phyloP scores from a whole-genome alignment of 257 asterid species.

The Lycium barbarum region DNA sequence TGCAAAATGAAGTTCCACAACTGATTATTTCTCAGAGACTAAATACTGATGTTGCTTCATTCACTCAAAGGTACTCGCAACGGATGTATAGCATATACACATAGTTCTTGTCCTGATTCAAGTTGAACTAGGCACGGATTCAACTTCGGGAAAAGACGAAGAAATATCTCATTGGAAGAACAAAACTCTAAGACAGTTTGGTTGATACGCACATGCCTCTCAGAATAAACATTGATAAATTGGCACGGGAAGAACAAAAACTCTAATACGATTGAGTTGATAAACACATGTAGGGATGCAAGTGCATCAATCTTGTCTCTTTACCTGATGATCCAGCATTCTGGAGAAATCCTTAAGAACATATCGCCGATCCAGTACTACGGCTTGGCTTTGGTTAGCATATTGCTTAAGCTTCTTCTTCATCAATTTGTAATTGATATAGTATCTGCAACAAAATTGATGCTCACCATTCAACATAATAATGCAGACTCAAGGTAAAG shows the following conservation, averaged over 20 bases:
- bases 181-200: no score
- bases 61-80: not conserved
- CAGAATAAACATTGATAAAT: not conserved
- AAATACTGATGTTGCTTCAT: not conserved
- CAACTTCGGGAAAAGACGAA: not conserved
- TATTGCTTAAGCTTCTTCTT: constrained; percentile 89
- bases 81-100: not conserved
- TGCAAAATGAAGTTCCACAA: constrained; percentile 8
- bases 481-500: not conserved
- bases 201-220: not conserved
- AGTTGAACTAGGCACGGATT: not conserved
- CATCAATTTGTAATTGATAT: constrained; percentile 95
- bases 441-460: constrained; percentile 59
- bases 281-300: not conserved
- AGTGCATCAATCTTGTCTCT: not conserved
- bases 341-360: constrained; percentile 95
- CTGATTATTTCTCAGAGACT: not conserved
- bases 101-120: constrained; percentile 8
- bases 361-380: constrained; percentile 63
- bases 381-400: constrained; percentile 66
- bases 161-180: not conserved
- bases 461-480: not conserved
- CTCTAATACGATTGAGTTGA: not conserved
- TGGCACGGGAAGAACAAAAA: not conserved
- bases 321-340: constrained; percentile 90